phyloP scores from a whole-genome alignment of 495 filamentous ascomycete genomes.

The Physcia stellaris region DNA sequence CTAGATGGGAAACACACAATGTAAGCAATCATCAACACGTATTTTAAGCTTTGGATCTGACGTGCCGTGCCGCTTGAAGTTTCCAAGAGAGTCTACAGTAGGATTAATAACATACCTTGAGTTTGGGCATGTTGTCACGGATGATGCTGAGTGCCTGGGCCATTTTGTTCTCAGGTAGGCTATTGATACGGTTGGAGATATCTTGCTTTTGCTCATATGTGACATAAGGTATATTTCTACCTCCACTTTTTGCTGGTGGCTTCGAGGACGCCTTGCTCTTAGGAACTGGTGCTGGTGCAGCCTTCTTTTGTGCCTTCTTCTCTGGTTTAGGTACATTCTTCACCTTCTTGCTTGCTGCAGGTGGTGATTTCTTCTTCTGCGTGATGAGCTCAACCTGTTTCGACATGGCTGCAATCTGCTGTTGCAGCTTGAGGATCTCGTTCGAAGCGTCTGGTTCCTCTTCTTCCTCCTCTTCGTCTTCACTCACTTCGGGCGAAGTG shows the following conservation, averaged over 20 bases:
- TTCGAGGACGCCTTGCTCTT: constrained; percentile 37
- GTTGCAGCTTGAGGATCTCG: constrained; percentile 50
- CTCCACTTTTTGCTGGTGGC: constrained; percentile 28
- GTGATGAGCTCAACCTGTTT: constrained; percentile 38
- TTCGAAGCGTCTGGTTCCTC: constrained; percentile 41
- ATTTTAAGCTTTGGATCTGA: too few species aligned
- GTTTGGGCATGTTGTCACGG: constrained; percentile 67
- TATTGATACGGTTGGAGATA: constrained; percentile 67
- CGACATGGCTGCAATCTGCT: constrained; percentile 49
- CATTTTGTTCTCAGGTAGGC: constrained; percentile 59
- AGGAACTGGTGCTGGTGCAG: constrained; percentile 32
- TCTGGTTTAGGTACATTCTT: constrained; percentile 34
- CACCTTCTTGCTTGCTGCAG: constrained; percentile 41
- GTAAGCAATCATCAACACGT: too few species aligned
- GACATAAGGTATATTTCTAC: constrained; percentile 40
- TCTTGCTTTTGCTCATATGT: constrained; percentile 73
- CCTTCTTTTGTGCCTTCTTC: constrained; percentile 43
- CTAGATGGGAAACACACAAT: too few species aligned
- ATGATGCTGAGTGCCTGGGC: constrained; percentile 78
- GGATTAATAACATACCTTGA: constrained; percentile 37
- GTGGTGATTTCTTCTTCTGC: constrained; percentile 53
- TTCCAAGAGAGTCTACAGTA: too few species aligned
- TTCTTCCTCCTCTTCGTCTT: constrained; percentile 46
- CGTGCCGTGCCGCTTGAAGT: too few species aligned
- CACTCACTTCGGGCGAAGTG: constrained; percentile 47